Base-by-base conservation (phyloP, 768 basidiomycete genomes). In the Trametes coccinea region DNA sequence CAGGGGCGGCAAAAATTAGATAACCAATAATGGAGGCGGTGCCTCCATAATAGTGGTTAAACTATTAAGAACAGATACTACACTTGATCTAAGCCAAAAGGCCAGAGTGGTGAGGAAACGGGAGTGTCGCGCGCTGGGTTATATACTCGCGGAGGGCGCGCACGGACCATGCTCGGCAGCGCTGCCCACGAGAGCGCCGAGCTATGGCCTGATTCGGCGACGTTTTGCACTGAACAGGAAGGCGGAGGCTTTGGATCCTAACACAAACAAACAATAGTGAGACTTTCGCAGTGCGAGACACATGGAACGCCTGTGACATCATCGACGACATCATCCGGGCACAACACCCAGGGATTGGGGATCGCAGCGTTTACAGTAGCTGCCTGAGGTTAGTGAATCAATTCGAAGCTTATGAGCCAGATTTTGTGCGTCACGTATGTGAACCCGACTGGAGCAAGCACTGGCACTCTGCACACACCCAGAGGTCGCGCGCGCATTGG, bases 81-180 rank as follows among this genome's bases (percentile, higher is more conserved):
- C 84, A 84, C 84, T 84, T 85, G 84, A 85, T 85, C 84, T 84
- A 83, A 84, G 83, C 83, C 83, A 84, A 82, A 80, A 82, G 82
- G 82, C 82, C 81, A 78, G 77, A 78, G 77, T 78, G 77, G 77
- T 77, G 67, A 73, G 64, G 69, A 69, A 49, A 60, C 40, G 10
- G 1, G 16, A 31, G 37, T 34, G 57, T 51, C 16, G 13, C 16
- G 6, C 7, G 0, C n/a, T n/a, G 6, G 29, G 0, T 16, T 45
- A 52, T 62, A 58, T 62, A 57, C 4, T 11, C 40, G 30, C 13
- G 34, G 3, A n/a, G 31, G 2, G 2, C 40, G 56, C 61, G 61
- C 55, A 62, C 61, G 56, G 56, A 62, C 61, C 61, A 62, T 11
- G 34, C 22, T 14, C 17, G 39, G 11, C 11, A 30, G 7, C 5